Conservation (phyloP, 805 yeast species). For the Blastobotrys peoriensis region DNA sequence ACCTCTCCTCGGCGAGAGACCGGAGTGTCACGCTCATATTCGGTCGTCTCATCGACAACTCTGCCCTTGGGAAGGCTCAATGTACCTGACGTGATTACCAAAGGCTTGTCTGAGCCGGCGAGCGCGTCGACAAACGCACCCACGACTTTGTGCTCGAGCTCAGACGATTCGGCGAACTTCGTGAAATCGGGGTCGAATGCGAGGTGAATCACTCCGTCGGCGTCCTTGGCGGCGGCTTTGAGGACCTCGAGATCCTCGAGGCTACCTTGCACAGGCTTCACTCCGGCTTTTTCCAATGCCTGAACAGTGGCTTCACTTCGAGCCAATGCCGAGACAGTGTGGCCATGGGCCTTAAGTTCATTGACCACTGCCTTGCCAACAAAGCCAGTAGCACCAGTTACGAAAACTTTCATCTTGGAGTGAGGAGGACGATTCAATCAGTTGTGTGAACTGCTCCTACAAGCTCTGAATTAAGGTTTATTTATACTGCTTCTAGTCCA, state of each 20-base stretch:
- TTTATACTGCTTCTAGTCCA: too few species aligned
- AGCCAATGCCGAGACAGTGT: background rate
- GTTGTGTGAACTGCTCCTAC: too few species aligned
- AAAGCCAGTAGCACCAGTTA: constrained; percentile 3
- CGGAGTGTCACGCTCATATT: background rate
- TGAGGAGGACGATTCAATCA: too few species aligned
- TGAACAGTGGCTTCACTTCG: constrained; percentile 16
- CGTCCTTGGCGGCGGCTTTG: constrained; percentile 24
- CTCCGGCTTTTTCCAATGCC: constrained; percentile 25
- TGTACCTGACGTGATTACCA: constrained; percentile 28
- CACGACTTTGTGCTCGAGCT: constrained; percentile 27
- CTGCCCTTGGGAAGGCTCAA: constrained; percentile 9
- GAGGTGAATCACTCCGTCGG: constrained; percentile 36
- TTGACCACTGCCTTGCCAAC: constrained; percentile 3
- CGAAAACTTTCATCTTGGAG: background rate
- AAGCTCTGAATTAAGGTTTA: too few species aligned
- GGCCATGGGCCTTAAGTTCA: background rate
- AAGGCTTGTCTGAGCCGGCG: constrained; percentile 28
- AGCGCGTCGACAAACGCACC: constrained; percentile 27
- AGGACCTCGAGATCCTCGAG: constrained; percentile 28
- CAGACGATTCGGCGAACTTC: constrained; percentile 17
- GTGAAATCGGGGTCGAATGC: constrained; percentile 33
- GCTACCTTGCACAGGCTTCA: constrained; percentile 28
- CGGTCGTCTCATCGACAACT: constrained; percentile 14
- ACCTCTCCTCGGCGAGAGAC: background rate